Evolutionary conservation across 768 basidiomycete genomes (phyloP).

Genomic region (Hericium erinaceus): DNA sequence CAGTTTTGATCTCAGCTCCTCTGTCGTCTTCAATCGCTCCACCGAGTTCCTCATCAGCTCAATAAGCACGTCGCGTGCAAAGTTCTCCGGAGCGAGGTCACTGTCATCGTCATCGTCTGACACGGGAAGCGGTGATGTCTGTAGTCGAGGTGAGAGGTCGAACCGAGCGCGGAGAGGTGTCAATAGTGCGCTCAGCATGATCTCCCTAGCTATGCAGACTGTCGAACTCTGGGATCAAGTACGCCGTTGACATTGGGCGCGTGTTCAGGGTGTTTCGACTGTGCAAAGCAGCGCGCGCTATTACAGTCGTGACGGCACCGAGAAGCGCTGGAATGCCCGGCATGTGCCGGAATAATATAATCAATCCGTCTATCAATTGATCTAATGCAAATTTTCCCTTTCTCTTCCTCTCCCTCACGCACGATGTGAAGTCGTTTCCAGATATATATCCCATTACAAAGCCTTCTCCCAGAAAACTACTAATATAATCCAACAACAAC

Average conservation of each 20-base stretch:
- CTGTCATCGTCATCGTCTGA: slow-evolving; percentile 20
- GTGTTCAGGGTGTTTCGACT: too few species aligned
- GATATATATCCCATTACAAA: too few species aligned
- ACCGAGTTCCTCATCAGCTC: slow-evolving; percentile 63
- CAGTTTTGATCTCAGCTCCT: slow-evolving; percentile 34
- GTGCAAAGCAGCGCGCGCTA: too few species aligned
- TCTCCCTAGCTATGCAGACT: slow-evolving; percentile 2
- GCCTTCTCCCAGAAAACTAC: too few species aligned
- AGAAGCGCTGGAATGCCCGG: too few species aligned
- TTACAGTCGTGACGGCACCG: too few species aligned
- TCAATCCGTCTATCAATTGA: too few species aligned
- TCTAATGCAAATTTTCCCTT: too few species aligned
- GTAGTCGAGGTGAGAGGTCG: slow-evolving; percentile 11
- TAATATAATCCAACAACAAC: too few species aligned
- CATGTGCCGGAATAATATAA: too few species aligned
- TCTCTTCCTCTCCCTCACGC: too few species aligned
- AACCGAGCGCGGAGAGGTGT: slow-evolving; percentile 27
- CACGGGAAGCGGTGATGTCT: slow-evolving; percentile 2
- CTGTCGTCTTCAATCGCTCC: slow-evolving; percentile 57
- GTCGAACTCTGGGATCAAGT: not conserved
- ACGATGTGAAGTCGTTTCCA: too few species aligned
- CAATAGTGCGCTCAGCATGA: slow-evolving; percentile 25
- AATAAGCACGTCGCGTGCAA: slow-evolving; percentile 62
- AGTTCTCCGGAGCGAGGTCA: slow-evolving; percentile 51
- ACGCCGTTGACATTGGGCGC: not conserved